These are phyloP conservation scores for Stachybotrys chlorohalonatus DNA, from an alignment of 2,329 filamentous ascomycete species.

Conservation along the genomic window DNA sequence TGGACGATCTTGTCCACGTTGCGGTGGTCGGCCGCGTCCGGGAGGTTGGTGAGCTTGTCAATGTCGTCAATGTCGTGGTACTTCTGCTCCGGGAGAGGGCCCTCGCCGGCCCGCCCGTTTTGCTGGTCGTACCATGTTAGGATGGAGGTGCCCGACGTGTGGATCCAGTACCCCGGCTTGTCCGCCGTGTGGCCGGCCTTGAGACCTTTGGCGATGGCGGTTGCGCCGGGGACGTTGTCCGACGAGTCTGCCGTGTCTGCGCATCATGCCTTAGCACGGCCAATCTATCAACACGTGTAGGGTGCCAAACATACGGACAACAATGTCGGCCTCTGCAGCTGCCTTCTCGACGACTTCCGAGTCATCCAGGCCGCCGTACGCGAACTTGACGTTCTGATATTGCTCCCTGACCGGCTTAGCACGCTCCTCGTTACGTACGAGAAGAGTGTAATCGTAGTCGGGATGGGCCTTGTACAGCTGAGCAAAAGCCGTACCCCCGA, in stretches of 20 bases:
- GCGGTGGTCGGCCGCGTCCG: conserved; percentile 51
- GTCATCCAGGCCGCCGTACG: conserved; percentile 38
- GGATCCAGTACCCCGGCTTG: conserved; percentile 39
- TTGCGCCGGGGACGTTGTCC: conserved; percentile 30
- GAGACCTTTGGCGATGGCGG: conserved; percentile 37
- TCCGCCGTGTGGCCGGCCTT: conserved; percentile 30
- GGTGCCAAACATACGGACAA: conserved; percentile 30
- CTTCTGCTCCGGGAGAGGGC: conserved; percentile 30
- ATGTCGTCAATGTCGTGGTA: conserved; percentile 54
- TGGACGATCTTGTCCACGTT: conserved; percentile 61
- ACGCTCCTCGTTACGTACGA: conserved; percentile 38
- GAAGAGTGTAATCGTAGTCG: conserved; percentile 34
- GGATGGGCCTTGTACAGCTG: conserved; percentile 32
- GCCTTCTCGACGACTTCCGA: conserved; percentile 38
- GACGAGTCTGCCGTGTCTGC: conserved; percentile 40
- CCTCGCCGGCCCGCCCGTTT: conserved; percentile 32
- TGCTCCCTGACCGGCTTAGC: conserved; percentile 31
- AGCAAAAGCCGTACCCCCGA: conserved; percentile 42
- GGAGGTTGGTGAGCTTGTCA: conserved; percentile 43
- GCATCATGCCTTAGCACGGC: background rate
- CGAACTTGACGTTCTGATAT: conserved; percentile 38
- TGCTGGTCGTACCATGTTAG: conserved; percentile 35
- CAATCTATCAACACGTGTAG: background rate
- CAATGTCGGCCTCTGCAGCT: conserved; percentile 40
- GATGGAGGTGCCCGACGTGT: conserved; percentile 40